A percentile compares a stretch with the other conserved stretches of the same genome.
These are phyloP conservation scores for Bacidia rubella DNA, from an alignment of 495 filamentous ascomycete species.

Conservation along the genomic window DNA sequence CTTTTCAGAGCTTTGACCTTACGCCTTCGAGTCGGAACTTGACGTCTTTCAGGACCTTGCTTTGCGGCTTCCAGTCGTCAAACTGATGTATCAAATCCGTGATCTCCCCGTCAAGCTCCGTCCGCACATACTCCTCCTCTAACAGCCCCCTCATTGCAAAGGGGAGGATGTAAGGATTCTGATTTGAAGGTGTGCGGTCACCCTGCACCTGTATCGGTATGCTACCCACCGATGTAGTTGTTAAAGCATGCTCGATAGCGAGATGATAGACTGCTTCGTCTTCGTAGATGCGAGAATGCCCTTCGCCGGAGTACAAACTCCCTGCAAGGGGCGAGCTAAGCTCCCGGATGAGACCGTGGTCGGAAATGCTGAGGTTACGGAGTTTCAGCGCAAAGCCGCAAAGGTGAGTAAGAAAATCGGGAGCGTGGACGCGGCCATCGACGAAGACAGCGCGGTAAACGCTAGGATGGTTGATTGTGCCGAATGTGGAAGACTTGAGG, in stretches of 20 bases:
- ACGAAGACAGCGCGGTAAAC: constrained; percentile 91
- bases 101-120: constrained; percentile 61
- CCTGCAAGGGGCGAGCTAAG: constrained; percentile 79
- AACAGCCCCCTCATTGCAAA: constrained; percentile 89
- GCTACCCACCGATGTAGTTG: constrained; percentile 54
- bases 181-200: constrained; percentile 34
- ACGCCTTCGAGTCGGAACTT: constrained; percentile 92
- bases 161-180: constrained; percentile 79
- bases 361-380: constrained; percentile 78
- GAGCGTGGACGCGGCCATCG: constrained; percentile 81
- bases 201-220: constrained; percentile 37
- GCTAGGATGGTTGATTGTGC: constrained; percentile 72
- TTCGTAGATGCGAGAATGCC: constrained; percentile 86
- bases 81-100: constrained; percentile 72
- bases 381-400: constrained; percentile 89
- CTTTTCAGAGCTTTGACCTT: constrained; percentile 57
- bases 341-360: constrained; percentile 88
- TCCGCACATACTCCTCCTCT: constrained; percentile 83
- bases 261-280: constrained; percentile 80
- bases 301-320: constrained; percentile 81
- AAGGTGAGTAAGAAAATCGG: constrained; percentile 84
- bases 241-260: constrained; percentile 71
- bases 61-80: constrained; percentile 83
- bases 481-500: constrained; percentile 67
- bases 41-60: constrained; percentile 86